Evolutionary conservation across 768 basidiomycete species (phyloP), one percentile per base, ranked within the genome.

Genomic region (Pleurotus citrinopileatus): DNA sequence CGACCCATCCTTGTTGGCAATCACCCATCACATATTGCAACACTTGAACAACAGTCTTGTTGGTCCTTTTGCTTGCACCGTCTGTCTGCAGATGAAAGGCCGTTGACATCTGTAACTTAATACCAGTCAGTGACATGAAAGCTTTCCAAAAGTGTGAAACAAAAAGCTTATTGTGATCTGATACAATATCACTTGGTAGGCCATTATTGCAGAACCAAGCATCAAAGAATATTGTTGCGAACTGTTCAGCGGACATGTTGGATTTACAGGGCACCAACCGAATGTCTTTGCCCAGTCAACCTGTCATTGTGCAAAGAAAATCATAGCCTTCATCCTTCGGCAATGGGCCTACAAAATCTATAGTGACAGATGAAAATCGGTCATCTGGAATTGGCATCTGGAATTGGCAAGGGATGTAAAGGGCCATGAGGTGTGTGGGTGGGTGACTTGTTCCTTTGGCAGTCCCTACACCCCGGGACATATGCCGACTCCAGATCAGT

Each of bases 81-180:
- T 76, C 69, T 0, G 71, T 75, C 44, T 77, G 61, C 0, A 71
- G 73, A 29, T 77, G 74, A 38, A 42, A 58, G 69, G 3, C 67
- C 27, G 44, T 46, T 4, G 50, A 0, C 72, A 19, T 10, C 43
- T 38, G 37, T 72, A 71, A 40, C 62, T 66, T 0, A 72, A 52
- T 0, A 65, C 73, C 36, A 68, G 68, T 42, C 73, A 73, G 0
- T 65, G 65, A 0, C 59, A 52, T 57, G 76, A 66, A n/a, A 65
- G 70, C 0, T 58, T 29, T 0, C 75, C 70, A 58, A 75, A 68
- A 0, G 67, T 70, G 52, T 76, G 63, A 68, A 0, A 68, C 70
- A 52, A 65, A 68, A 1, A 69, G 54, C 47, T 69, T 63, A 36
- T 73, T 68, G 5, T 67, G 50, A 56, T 76, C 75, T 62, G 0